Evolutionary conservation across 129 eudicot genomes (phyloP).

Genomic region (Kitagawia praeruptora): DNA sequence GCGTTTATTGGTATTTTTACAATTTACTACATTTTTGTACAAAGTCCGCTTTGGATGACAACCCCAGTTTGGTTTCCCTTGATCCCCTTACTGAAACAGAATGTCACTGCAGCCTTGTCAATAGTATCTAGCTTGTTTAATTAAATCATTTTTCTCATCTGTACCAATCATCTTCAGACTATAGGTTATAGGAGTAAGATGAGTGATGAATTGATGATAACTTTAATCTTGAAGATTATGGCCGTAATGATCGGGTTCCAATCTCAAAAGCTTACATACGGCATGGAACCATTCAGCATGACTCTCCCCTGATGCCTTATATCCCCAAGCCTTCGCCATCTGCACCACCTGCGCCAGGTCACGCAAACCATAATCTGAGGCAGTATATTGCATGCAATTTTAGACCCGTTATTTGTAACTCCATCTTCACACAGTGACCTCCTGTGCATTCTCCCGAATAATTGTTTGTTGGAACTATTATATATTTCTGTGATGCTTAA

Average conservation of each 20-base stretch:
- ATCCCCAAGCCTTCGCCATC: conserved; percentile 46
- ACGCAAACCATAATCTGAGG: conserved; percentile 21
- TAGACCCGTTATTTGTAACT: background rate
- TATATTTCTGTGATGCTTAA: background rate
- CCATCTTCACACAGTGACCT: conserved; percentile 8
- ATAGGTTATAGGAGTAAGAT: conserved; percentile 10
- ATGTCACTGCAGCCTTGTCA: background rate
- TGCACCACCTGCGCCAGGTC: conserved; percentile 29
- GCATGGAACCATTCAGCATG: conserved; percentile 71
- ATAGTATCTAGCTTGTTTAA: background rate
- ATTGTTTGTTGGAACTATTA: conserved; percentile 5
- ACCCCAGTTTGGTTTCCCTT: background rate
- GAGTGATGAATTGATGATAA: conserved; percentile 12
- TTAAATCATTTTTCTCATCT: background rate
- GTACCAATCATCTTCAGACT: conserved; percentile 12
- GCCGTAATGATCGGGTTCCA: conserved; percentile 57
- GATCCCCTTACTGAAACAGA: background rate
- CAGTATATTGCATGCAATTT: background rate
- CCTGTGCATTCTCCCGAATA: background rate
- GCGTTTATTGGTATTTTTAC: background rate
- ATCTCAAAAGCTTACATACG: conserved; percentile 52
- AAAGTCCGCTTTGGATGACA: background rate
- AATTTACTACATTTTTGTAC: background rate
- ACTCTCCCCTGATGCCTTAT: conserved; percentile 74
- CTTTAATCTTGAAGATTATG: conserved; percentile 46